Base-by-base conservation (phyloP, 78 protist species). In the Dictyostelium firmibasis region DNA sequence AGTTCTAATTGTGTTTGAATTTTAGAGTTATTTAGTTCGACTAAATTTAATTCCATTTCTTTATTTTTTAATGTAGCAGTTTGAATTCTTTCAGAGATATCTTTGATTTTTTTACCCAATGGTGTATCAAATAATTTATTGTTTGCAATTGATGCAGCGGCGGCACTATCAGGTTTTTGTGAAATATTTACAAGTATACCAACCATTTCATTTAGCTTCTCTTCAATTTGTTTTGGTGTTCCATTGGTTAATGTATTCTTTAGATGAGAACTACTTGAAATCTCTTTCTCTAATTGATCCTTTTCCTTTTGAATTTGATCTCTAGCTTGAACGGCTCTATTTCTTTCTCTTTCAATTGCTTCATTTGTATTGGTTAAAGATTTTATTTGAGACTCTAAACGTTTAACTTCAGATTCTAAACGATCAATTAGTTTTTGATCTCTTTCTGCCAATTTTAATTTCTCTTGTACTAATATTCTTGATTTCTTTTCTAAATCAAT, bases 21-120 rank as follows among this genome's bases (percentile, higher is more conserved):
- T 25, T 64, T 76, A 5, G 81, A 44, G 27, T 38, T 44, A 10
- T 77, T 67, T 9, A 87, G 23, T n/a, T 78, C 44, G 7, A 27
- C 83, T 16, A 89, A 50, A 14, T 64, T 33, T 20, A 81, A 18
- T 69, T 81, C 94, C 94, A 89, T 81, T n/a, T 89, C 94, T 50
- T 81, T 87, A 41, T 62, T 87, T 47, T 87, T 87, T 29, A 87
- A 29, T 0, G 27, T 47, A 0, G 81, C 81, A 29, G 25, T 25
- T 43, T 78, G 84, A 36, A 62, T 70, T 82, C 78, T 76, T 41
- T 87, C 86, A 41, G 75, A 47, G 9, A 87, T 10, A 9, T 87
- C 93, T 43, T 43, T 76, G 33, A 87, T 31, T 13, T 70, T 74
- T 14, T 82, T 78, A n/a, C 75, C 69, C 14, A 64, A 31, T 43